Base-by-base conservation (phyloP, 345 rosid species). In the Linum lewisii region DNA sequence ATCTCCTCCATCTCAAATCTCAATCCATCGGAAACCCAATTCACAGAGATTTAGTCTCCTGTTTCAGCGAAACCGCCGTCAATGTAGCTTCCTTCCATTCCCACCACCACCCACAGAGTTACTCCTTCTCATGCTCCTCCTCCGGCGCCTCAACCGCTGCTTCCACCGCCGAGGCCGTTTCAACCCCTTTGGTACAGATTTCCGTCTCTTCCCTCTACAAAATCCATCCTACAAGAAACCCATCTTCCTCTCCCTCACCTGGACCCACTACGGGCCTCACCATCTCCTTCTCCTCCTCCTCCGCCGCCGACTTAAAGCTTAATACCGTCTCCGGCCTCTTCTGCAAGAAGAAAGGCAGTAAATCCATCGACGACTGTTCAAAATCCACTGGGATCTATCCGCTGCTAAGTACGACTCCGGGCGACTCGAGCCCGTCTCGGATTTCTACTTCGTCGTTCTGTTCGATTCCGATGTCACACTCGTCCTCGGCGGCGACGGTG, bases 1-100 rank as follows among this genome's bases (percentile, higher is more conserved):
- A 58, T 53, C n/a, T n/a, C n/a, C n/a, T n/a, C n/a, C n/a, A n/a
- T n/a, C 45, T 23, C 49, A 36, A 34, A 8, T 38, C 11, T 38
- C 9, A 2, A 5, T 42, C 18, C 1, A 20, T 19, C 59, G 54
- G 58, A 63, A 74, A 72, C 58, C 38, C 61, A 71, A 92, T 88
- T 96, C n/a, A n/a, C n/a, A 88, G 87, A 74, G 98, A 85, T 66
- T 71, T 84, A 24, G 89, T 81, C 42, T 83, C 98, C 57, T 92
- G 98, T 78, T 80, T 84, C 51, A 83, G 85, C 68, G 98, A 86
- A 61, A 80, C 77, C 65, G 78, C 96, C 20, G 76, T 88, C 71
- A 78, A 81, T 72, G 79, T 91, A 22, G 79, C 96, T 22, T 61
- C 70, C 36, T 74, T 93, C 54, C 78, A 85, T 29, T 84, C 93